These are phyloP conservation scores for Talaromyces trachyspermus DNA, from an alignment of 495 filamentous ascomycete genomes.

Conservation along the genomic window DNA sequence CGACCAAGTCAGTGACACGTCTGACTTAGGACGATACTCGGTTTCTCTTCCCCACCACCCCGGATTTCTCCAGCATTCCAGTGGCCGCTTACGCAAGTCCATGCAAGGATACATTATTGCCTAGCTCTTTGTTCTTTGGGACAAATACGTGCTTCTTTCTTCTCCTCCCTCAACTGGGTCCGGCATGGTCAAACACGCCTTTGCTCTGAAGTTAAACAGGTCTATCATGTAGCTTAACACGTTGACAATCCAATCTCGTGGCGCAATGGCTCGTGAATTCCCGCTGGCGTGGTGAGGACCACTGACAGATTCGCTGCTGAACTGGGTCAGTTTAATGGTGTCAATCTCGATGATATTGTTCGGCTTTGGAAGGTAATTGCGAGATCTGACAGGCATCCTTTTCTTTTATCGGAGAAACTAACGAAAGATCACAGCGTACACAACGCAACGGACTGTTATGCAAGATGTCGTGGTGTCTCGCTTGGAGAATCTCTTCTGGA, in stretches of 20 bases:
- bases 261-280: neutral
- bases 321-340: constrained; percentile 13
- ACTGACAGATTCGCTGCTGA: constrained; percentile 1
- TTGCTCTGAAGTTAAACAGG: too few relatives aligned
- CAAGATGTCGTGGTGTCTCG: constrained; percentile 32
- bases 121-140: neutral
- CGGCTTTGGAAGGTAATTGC: constrained; percentile 48
- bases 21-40: too few relatives aligned
- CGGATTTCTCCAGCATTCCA: constrained; percentile 4
- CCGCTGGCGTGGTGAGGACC: constrained; percentile 2
- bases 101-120: constrained; percentile 4
- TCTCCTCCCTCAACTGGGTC: too few relatives aligned
- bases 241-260: constrained; percentile 2
- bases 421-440: constrained; percentile 41
- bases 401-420: too few relatives aligned
- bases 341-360: constrained; percentile 30
- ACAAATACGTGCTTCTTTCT: neutral
- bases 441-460: constrained; percentile 29
- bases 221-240: constrained; percentile 3
- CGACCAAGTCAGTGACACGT: too few relatives aligned
- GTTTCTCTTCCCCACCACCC: constrained; percentile 2
- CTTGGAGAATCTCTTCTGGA: constrained; percentile 49
- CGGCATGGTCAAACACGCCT: too few relatives aligned
- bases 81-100: constrained; percentile 3
- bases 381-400: too few relatives aligned